These are phyloP conservation scores for Apiotrichum montevideense DNA, from an alignment of 1,284 basidiomycete species.

Conservation along the genomic window DNA sequence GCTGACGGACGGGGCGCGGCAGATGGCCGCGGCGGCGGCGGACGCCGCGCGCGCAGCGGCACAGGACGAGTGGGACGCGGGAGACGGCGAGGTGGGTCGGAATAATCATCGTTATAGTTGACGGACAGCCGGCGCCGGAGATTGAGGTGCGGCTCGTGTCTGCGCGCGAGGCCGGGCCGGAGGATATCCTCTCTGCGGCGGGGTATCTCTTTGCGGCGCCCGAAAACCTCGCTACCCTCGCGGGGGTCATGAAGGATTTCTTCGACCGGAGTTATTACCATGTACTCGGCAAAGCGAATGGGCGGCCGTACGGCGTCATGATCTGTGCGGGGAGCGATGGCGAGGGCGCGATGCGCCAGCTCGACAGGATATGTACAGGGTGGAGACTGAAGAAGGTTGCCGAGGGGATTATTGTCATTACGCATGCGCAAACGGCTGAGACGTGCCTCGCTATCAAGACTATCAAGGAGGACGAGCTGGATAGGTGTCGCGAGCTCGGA, in stretches of 20 bases:
- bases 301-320: constrained; percentile 14
- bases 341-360: constrained; percentile 9
- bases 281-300: constrained; percentile 10
- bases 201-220: constrained; percentile 15
- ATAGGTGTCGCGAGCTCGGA: constrained; percentile 10
- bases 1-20: constrained; percentile 11
- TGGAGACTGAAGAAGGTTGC: constrained; percentile 13
- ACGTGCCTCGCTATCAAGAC: constrained; percentile 9
- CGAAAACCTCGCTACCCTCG: constrained; percentile 16
- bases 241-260: constrained; percentile 16
- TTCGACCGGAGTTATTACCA: constrained; percentile 15
- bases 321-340: constrained; percentile 18
- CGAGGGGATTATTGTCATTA: constrained; percentile 11
- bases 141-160: neutral
- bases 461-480: constrained; percentile 3
- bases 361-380: constrained; percentile 12
- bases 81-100: neutral
- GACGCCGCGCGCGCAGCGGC: constrained; percentile 2
- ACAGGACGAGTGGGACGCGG: neutral
- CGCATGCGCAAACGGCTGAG: constrained; percentile 14
- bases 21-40: constrained; percentile 14
- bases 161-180: constrained; percentile 7
- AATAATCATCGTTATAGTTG: neutral
- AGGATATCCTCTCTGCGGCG: constrained; percentile 7
- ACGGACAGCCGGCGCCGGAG: neutral